phyloP scores from a whole-genome alignment of 2,329 filamentous ascomycete species.

The Trichothecium sympodiale region DNA sequence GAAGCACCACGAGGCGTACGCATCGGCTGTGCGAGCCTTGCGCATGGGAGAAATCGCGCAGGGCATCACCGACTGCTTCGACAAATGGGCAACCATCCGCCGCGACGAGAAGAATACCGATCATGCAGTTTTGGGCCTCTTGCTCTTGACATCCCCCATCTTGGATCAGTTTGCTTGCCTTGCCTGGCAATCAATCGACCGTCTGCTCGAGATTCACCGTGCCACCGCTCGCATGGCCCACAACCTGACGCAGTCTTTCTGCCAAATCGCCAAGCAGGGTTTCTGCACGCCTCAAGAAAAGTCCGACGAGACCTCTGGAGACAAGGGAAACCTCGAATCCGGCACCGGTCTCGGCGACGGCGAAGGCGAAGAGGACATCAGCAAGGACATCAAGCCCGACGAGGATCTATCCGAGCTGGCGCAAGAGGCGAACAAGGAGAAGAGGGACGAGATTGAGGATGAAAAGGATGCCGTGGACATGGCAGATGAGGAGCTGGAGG shows the following conservation, averaged over 20 bases:
- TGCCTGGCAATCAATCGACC: conserved; percentile 44
- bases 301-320: conserved; percentile 55
- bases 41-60: conserved; percentile 44
- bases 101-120: conserved; percentile 15
- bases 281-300: conserved; percentile 88
- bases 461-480: conserved; percentile 84
- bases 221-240: conserved; percentile 65
- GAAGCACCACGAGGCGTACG: conserved; percentile 37
- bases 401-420: conserved; percentile 89
- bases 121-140: conserved; percentile 18
- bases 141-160: conserved; percentile 46
- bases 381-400: conserved; percentile 88
- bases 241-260: conserved; percentile 65
- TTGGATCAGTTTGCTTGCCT: conserved; percentile 60
- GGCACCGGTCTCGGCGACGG: conserved; percentile 93
- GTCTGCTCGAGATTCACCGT: conserved; percentile 54
- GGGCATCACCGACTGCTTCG: conserved; percentile 26
- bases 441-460: conserved; percentile 58
- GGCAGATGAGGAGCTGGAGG: conserved; percentile 85
- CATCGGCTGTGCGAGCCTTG: conserved; percentile 44
- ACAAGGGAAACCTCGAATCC: conserved; percentile 71
- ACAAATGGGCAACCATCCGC: conserved; percentile 20
- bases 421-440: conserved; percentile 64
- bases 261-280: conserved; percentile 68
- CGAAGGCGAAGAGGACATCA: conserved; percentile 92